phyloP scores from a whole-genome alignment of 2,329 filamentous ascomycete genomes.

The Aureobasidium sp. region DNA sequence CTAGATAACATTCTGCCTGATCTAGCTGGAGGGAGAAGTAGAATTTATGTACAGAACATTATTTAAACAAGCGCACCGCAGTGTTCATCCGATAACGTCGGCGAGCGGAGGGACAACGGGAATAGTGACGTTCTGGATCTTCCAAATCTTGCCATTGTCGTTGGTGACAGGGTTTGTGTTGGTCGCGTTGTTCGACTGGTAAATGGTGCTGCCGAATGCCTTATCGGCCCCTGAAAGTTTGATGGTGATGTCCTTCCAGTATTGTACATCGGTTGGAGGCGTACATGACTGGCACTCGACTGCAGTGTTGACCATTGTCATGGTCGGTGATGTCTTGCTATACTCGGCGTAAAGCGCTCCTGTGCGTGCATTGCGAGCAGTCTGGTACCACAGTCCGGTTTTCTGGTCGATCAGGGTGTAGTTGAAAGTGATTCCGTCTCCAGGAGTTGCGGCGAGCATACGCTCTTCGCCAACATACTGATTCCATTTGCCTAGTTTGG shows the following conservation, averaged over 20 bases:
- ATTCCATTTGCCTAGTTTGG: slow-evolving; percentile 9
- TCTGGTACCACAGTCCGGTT: slow-evolving; percentile 20
- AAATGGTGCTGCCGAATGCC: slow-evolving; percentile 4
- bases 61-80: background rate
- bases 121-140: slow-evolving; percentile 12
- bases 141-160: slow-evolving; percentile 14
- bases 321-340: background rate
- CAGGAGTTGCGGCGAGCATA: slow-evolving; percentile 17
- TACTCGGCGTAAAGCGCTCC: background rate
- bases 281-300: slow-evolving; percentile 13
- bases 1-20: background rate
- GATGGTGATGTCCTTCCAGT: slow-evolving; percentile 12
- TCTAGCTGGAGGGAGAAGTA: too few relatives aligned
- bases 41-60: background rate
- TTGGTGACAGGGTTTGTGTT: background rate
- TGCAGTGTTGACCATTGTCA: slow-evolving; percentile 10
- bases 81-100: background rate
- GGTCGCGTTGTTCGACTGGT: background rate
- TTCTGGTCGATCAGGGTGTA: slow-evolving; percentile 20
- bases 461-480: slow-evolving; percentile 19
- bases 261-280: slow-evolving; percentile 3
- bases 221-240: slow-evolving; percentile 9
- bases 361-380: background rate
- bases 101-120: slow-evolving; percentile 7
- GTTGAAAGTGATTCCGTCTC: slow-evolving; percentile 19